Evolutionary conservation across 768 basidiomycete species (phyloP), one percentile per base, ranked within the genome.

Genomic region (Tephrocybe sp.): DNA sequence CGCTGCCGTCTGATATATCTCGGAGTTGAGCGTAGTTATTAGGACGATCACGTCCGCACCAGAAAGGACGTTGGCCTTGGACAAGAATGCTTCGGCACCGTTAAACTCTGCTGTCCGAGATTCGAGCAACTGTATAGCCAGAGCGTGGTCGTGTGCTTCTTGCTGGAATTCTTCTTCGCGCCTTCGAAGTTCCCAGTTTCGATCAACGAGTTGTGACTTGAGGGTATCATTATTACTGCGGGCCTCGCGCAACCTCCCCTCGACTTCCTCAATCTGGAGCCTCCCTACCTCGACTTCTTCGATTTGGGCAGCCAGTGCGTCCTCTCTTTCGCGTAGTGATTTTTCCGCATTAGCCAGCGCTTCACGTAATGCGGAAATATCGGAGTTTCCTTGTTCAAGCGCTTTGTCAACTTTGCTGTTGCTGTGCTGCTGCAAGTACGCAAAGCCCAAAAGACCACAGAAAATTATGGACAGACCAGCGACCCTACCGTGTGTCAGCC

Each of bases 1-100:
- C 0, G 75, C 74, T 2, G 78, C 74, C 13, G 71, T 71, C 56
- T 82, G 77, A 30, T 70, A 70, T 26, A 80, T 75, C 51, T 73
- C 72, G 6, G 73, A 62, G 44, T 81, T 77, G n/a, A 83, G 60
- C 13, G 65, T 64, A 41, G 73, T 69, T 12, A 82, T 62, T 56
- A 75, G 70, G 2, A 52, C 60, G 23, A 72, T 64, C 12, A 81
- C 70, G 30, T 82, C 77, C 16, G 68, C 66, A 3, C 70, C 72
- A 3, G 79, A 73, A 40, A 72, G 63, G 0, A 62, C 36, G 51
- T 80, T 78, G 0, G 69, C 71, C 14, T 68, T 74, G 1, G 69
- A 67, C 40, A 77, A 64, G 65, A 71, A 78, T 39, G 64, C 68
- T 58, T 77, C 77, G 8, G 72, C 73, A 5, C 71, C 74, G 26